A percentile compares a stretch with the other conserved stretches of the same genome.
Evolutionary conservation across 225 moss, liverwort and hornwort species (phyloP).

Genomic region (Thuidium tamariscinum): DNA sequence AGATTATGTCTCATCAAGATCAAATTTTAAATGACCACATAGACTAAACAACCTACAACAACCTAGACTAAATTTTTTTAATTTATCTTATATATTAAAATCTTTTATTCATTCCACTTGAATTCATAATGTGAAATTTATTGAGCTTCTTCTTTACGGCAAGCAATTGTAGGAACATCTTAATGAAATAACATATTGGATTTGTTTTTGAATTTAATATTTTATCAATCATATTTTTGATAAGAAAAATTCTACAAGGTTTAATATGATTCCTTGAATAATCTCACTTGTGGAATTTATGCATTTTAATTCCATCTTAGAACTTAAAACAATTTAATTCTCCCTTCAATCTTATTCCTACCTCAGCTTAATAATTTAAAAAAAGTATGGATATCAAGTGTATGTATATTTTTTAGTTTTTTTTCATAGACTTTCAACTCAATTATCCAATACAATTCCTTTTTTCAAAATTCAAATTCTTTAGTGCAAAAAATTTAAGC

Average conservation of each 20-base stretch:
- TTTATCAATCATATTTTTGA: rapidly evolving
- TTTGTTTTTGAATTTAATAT: neutral
- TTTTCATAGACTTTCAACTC: neutral
- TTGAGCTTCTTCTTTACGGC: rapidly evolving
- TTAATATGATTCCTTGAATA: rapidly evolving
- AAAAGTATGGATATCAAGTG: neutral
- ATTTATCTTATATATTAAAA: neutral
- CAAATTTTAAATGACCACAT: rapidly evolving
- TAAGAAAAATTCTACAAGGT: rapidly evolving
- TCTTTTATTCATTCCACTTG: neutral
- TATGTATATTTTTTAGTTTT: rapidly evolving
- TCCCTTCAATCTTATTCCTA: neutral
- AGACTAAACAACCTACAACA: too few relatives aligned
- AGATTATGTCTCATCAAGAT: rapidly evolving
- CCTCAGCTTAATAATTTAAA: neutral
- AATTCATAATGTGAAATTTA: neutral
- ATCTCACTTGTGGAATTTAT: neutral
- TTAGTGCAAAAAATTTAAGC: neutral
- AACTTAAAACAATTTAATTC: too few relatives aligned
- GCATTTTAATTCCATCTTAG: neutral
- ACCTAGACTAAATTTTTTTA: rapidly evolving
- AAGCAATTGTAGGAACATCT: rapidly evolving
- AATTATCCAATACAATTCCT: neutral
- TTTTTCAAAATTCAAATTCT: neutral
- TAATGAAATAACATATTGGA: rapidly evolving